These are phyloP conservation scores for Fragaria vesca DNA, from an alignment of 306 rosid species.

Conservation along the genomic window DNA sequence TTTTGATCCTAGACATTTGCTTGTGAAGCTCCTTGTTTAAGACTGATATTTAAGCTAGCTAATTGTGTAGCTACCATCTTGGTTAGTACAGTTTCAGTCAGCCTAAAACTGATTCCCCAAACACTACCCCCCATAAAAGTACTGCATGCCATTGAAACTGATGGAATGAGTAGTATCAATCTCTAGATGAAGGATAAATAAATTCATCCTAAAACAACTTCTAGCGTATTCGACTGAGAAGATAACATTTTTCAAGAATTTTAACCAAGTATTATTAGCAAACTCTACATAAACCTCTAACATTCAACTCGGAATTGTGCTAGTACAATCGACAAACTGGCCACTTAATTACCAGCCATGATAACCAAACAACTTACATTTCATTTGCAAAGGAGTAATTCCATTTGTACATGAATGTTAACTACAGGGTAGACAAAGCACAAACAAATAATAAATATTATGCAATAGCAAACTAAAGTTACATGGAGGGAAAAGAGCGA, in stretches of 20 bases:
- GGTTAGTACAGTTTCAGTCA: neutral
- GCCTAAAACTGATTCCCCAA: neutral
- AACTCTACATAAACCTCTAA: neutral
- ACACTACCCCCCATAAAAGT: neutral
- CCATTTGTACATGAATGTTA: neutral
- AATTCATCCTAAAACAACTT: neutral
- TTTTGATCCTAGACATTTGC: neutral
- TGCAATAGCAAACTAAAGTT: neutral
- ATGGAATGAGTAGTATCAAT: too few relatives aligned
- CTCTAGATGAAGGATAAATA: too few relatives aligned
- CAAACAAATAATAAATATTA: neutral
- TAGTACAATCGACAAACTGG: neutral
- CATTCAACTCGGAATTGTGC: neutral
- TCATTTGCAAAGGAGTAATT: neutral
- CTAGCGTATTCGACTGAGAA: neutral
- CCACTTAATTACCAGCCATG: neutral
- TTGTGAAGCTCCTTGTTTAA: too few relatives aligned
- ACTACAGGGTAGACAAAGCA: neutral
- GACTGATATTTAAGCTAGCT: neutral
- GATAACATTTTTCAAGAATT: neutral
- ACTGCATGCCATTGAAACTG: neutral
- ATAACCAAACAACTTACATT: neutral
- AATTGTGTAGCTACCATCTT: neutral
- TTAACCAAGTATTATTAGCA: neutral
- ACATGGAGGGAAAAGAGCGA: neutral